Evolutionary conservation across 768 basidiomycete species (phyloP).

Genomic region (Calocybe gangraenosa): DNA sequence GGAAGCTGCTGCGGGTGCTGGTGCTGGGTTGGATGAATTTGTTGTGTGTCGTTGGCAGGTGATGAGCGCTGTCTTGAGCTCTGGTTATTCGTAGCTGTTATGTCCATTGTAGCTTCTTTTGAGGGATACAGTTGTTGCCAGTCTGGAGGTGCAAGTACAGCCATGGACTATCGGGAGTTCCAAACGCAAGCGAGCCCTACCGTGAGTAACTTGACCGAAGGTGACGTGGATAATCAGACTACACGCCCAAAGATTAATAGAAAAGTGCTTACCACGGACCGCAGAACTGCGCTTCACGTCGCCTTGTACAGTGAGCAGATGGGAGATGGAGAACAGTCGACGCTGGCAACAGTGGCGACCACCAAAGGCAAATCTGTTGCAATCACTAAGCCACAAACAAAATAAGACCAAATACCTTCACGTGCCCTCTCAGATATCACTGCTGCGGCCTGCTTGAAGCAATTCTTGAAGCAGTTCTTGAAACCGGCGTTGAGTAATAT

Average conservation of each 20-base stretch:
- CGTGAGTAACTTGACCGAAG: constrained; percentile 12
- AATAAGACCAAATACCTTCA: constrained; percentile 26
- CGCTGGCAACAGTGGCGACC: constrained; percentile 27
- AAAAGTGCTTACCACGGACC: constrained; percentile 15
- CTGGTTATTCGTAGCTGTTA: constrained; percentile 33
- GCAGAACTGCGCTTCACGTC: constrained; percentile 8
- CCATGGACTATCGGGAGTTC: constrained; percentile 50
- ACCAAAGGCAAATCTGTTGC: constrained; percentile 30
- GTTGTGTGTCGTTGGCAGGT: constrained; percentile 48
- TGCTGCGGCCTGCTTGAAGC: too few species aligned
- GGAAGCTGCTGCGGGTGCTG: constrained; percentile 29
- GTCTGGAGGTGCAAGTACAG: constrained; percentile 74
- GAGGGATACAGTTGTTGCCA: constrained; percentile 53
- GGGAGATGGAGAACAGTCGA: constrained; percentile 18
- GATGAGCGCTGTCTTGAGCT: constrained; percentile 58
- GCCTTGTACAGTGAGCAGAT: constrained; percentile 12
- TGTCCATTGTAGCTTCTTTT: constrained; percentile 64
- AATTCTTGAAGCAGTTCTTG: too few species aligned
- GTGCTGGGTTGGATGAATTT: constrained; percentile 20
- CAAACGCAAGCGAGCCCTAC: constrained; percentile 16
- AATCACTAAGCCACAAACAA: constrained; percentile 33
- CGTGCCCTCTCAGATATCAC: constrained; percentile 16
- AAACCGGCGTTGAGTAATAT: too few species aligned
- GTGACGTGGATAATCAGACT: constrained; percentile 9
- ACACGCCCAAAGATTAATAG: background rate